phyloP scores from a whole-genome alignment of 1,284 basidiomycete genomes.

The Cryptococcus sp. region DNA sequence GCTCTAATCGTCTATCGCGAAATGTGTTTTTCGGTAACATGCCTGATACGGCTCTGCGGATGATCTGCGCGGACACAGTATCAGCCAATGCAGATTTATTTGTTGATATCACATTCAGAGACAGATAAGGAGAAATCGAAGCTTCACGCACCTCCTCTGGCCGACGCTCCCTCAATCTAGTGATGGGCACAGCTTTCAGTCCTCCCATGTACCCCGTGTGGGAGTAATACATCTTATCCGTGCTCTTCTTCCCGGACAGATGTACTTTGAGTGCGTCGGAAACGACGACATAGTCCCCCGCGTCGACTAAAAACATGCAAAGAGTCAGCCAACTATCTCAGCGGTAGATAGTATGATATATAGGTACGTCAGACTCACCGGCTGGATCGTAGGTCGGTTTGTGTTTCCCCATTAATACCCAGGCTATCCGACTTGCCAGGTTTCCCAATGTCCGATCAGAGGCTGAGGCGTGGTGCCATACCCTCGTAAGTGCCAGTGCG shows the following conservation, averaged over 20 bases:
- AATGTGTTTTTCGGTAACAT: constrained; percentile 97
- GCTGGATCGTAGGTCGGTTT: constrained; percentile 95
- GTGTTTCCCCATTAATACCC: constrained; percentile 97
- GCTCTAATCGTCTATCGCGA: constrained; percentile 76
- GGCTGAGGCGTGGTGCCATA: constrained; percentile 96
- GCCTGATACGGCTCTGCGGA: constrained; percentile 90
- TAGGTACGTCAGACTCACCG: constrained; percentile 58
- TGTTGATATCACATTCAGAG: too few species aligned
- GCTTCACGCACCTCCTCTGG: constrained; percentile 79
- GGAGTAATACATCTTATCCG: constrained; percentile 83
- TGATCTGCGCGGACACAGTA: constrained; percentile 63
- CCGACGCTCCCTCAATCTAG: constrained; percentile 75
- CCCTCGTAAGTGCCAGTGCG: constrained; percentile 83
- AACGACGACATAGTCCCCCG: constrained; percentile 96
- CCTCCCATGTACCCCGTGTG: constrained; percentile 95
- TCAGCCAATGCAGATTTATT: too few species aligned
- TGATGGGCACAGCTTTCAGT: constrained; percentile 83
- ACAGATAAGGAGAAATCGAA: not conserved
- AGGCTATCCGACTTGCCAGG: constrained; percentile 88
- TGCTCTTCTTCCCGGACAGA: constrained; percentile 85
- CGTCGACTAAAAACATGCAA: constrained; percentile 74
- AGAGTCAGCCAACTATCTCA: too few species aligned
- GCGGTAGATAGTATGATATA: not conserved
- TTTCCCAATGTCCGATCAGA: constrained; percentile 87
- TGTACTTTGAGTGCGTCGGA: constrained; percentile 83